phyloP scores from a whole-genome alignment of 106 monocot genomes.

The Agapanthus africanus region DNA sequence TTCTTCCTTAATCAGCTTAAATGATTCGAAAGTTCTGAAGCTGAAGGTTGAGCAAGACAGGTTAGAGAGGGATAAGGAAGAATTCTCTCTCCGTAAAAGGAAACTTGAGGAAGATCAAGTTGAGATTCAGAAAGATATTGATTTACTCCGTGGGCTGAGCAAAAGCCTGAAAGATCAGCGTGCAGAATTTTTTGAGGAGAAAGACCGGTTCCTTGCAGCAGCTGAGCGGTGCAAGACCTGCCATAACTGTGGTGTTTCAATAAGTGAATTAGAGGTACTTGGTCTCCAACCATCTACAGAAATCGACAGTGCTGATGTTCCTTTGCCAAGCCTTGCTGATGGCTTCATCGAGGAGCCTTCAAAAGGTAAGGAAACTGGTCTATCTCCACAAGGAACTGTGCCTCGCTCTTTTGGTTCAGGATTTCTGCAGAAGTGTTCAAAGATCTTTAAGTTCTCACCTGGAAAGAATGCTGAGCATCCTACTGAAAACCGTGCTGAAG shows the following conservation, averaged over 20 bases:
- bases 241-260: slow-evolving; percentile 58
- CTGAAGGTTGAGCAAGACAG: slow-evolving; percentile 48
- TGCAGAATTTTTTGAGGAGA: slow-evolving; percentile 66
- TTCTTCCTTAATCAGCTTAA: slow-evolving; percentile 31
- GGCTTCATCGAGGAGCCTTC: slow-evolving; percentile 33
- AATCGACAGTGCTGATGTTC: slow-evolving; percentile 31
- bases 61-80: slow-evolving; percentile 56
- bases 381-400: slow-evolving; percentile 23
- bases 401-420: slow-evolving; percentile 2
- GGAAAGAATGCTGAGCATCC: slow-evolving; percentile 24
- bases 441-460: slow-evolving; percentile 76
- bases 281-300: slow-evolving; percentile 15
- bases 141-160: slow-evolving; percentile 55
- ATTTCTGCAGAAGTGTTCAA: slow-evolving; percentile 70
- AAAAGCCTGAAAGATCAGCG: slow-evolving; percentile 63
- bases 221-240: slow-evolving; percentile 52
- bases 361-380: slow-evolving; percentile 14
- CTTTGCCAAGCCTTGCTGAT: slow-evolving; percentile 55
- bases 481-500: slow-evolving; percentile 13
- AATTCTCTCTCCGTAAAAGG: slow-evolving; percentile 23
- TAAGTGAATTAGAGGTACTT: slow-evolving; percentile 38
- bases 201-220: slow-evolving; percentile 44
- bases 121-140: slow-evolving; percentile 84
- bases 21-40: slow-evolving; percentile 51
- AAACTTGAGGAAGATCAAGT: slow-evolving; percentile 61